These are phyloP conservation scores for Talaromyces nanjingensis DNA, from an alignment of 495 filamentous ascomycete genomes.

Conservation along the genomic window DNA sequence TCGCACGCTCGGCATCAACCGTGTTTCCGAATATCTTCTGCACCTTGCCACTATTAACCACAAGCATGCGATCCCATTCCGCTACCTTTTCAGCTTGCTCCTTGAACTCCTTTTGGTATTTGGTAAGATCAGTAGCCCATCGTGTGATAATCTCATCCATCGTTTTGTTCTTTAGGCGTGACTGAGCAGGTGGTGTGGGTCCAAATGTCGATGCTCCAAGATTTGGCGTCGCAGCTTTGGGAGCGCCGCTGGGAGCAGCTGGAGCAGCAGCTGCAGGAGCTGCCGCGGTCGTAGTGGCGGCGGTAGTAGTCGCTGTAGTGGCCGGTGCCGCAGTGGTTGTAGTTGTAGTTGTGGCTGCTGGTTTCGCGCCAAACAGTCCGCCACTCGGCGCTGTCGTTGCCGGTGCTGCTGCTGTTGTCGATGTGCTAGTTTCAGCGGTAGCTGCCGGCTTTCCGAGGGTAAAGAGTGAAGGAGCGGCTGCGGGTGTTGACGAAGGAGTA, in stretches of 20 bases:
- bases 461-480: constrained; percentile 25
- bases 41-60: constrained; percentile 89
- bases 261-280: constrained; percentile 19
- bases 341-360: constrained; percentile 19
- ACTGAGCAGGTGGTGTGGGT: constrained; percentile 66
- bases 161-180: constrained; percentile 92
- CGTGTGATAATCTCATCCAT: constrained; percentile 99
- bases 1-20: constrained; percentile 84
- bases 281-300: constrained; percentile 16
- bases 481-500: constrained; percentile 30
- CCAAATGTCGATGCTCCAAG: constrained; percentile 69
- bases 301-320: constrained; percentile 16
- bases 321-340: constrained; percentile 20
- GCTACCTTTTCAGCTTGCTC: constrained; percentile 79
- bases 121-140: constrained; percentile 90
- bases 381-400: constrained; percentile 13
- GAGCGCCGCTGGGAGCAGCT: constrained; percentile 17
- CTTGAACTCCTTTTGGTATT: constrained; percentile 94
- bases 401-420: constrained; percentile 10
- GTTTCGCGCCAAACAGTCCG: constrained; percentile 30
- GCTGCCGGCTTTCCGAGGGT: constrained; percentile 3
- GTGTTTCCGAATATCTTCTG: constrained; percentile 80
- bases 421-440: constrained; percentile 5
- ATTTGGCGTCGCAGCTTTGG: constrained; percentile 23
- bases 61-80: constrained; percentile 83